Base-by-base conservation (phyloP, 768 basidiomycete species). In the Boletellus emodensis region DNA sequence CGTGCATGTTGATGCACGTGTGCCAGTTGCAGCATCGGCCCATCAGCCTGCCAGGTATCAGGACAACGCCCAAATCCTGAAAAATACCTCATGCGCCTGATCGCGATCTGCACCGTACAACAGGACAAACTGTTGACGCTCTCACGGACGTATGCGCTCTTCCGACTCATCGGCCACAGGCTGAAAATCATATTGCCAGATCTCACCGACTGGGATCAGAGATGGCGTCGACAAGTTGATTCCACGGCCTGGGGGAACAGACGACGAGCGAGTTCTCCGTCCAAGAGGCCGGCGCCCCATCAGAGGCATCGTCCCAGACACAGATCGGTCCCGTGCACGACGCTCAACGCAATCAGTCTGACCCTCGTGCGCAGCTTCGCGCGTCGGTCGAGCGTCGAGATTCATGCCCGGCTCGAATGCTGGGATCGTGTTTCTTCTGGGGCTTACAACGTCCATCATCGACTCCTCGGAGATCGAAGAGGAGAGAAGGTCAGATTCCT, bases 401-500 rank as follows among this genome's bases (percentile, higher is more conserved):
- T 58, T 33, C 39, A 42, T 30, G 40, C 35, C 46, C 43, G 15
- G 44, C 38, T 45, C 36, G 48, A 48, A 44, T 37, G 37, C 36
- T 51, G 54, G 22, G 44, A 64, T 55, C 51, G 43, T 50, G 52
- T 4, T 26, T 26, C 24, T 26, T 26, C 55, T 46, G 49, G 45
- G 33, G 41, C 33, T 54, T 36, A 53, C 36, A 18, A 34, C 35
- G 44, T 41, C 38, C 49, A 43, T 46, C 51, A 53, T 40, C 14
- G 53, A 54, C 51, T 64, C 63, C 63, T 64, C 63, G 63, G 63
- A 64, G 58, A 58, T 65, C 52, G 36, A 55, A 46, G 54, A 46
- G 28, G 40, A 44, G 34, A n/a, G 12, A 51, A 42, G 30, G 24
- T 13, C 34, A 39, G 34, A 48, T 53, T 56, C 48, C 58, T 51